Base-by-base conservation (phyloP, 768 basidiomycete species). In the Glaciozyma martinii region DNA sequence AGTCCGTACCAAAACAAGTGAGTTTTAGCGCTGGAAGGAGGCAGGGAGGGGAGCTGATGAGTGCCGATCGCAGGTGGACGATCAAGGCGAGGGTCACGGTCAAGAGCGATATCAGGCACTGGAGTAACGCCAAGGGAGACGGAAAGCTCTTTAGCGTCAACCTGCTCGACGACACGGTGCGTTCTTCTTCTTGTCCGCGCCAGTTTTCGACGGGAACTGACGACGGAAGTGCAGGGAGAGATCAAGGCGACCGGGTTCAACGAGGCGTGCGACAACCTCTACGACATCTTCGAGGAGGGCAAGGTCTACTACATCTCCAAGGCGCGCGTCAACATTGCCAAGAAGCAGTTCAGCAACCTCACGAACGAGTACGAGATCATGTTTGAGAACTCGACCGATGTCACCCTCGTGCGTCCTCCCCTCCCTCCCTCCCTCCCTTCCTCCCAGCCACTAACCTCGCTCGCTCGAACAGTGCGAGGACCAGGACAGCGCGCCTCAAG, bases 181-280 rank as follows among this genome's bases (percentile, higher is more conserved):
- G 75, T 67, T 32, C 5, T 23, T 21, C 50, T 21, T 18, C 19
- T 58, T 56, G 18, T 25, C 10, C 40, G 27, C 32, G 5, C 16
- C 8, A 27, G 21, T 30, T 3, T 23, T 44, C 16, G 8, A 5
- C 43, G 3, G 9, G 19, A 10, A 4, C 29, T 32, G 18, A 16
- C n/a, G 4, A 5, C 46, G 6, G 50, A 60, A 33, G n/a, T 61
- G 86, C 87, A 78, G 76, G 78, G 79, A 16, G 79, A 80, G 70
- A 98, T 99, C 74, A 82, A 86, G 62, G 94, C 82, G 1, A 98
- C 94, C 2, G 93, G 80, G 13, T 98, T 97, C 80, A 98, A 97
- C 73, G 78, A 83, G 16, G 85, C 82, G 15, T 91, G 86, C 46
- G 90, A 92, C 72, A 83, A 84, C 44, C 80, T 93, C 46, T 93